Conservation (phyloP, 2,329 filamentous ascomycete species). For the Cytospora paraplurivora region DNA sequence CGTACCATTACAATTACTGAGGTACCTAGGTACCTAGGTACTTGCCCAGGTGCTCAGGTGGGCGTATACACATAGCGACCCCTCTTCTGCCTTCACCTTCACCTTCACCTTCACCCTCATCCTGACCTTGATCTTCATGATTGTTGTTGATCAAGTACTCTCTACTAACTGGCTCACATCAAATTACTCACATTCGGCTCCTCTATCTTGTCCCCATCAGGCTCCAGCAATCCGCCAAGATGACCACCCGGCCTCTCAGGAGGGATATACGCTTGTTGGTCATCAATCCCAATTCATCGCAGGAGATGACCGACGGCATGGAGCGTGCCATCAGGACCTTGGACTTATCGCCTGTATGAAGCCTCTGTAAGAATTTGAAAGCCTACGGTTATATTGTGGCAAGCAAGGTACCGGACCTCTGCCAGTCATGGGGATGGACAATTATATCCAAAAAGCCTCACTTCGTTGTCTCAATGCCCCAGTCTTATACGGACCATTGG, state of each 20-base stretch:
- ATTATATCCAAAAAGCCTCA: background rate
- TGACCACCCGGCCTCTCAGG: conserved; percentile 37
- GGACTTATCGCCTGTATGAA: conserved; percentile 42
- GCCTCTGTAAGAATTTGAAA: background rate
- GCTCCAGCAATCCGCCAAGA: conserved; percentile 22
- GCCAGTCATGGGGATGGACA: background rate
- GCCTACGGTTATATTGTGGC: background rate
- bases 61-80: too few relatives aligned
- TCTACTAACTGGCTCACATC: background rate
- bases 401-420: background rate
- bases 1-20: too few relatives aligned
- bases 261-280: conserved; percentile 60
- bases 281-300: conserved; percentile 78
- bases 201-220: too few relatives aligned
- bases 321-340: conserved; percentile 50
- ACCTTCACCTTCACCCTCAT: too few relatives aligned
- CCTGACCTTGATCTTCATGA: too few relatives aligned
- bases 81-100: too few relatives aligned
- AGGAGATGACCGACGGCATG: conserved; percentile 70
- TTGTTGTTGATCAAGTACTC: background rate
- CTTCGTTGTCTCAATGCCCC: background rate
- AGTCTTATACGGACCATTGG: too few relatives aligned
- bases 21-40: too few relatives aligned
- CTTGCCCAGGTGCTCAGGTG: too few relatives aligned
- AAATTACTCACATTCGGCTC: background rate